Conservation (phyloP, 2,329 filamentous ascomycete genomes). For the Phyllosticta paracitricarpa region DNA sequence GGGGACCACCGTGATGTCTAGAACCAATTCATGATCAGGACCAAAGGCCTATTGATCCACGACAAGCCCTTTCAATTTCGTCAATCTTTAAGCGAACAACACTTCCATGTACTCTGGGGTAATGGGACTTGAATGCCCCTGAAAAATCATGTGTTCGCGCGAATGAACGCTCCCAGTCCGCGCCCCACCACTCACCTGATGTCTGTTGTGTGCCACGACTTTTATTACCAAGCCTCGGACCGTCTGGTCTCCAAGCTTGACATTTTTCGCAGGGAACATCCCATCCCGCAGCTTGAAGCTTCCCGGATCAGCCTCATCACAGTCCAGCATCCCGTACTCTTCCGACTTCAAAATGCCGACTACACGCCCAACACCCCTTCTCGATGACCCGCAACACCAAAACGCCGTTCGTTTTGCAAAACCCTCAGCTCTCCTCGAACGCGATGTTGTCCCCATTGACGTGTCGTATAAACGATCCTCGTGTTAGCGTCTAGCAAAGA, state of each 20-base stretch:
- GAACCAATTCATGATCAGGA: no score
- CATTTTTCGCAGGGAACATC: background rate
- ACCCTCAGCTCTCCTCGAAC: background rate
- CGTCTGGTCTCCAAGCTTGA: background rate
- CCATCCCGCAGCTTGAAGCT: background rate
- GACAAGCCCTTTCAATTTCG: no score
- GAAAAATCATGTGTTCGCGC: no score
- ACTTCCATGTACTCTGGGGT: no score
- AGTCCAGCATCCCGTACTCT: background rate
- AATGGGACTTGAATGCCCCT: no score
- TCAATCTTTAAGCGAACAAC: no score
- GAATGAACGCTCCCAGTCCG: no score
- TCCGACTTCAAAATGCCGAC: background rate
- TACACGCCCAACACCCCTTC: background rate
- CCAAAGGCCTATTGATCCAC: no score
- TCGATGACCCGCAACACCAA: background rate
- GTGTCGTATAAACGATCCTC: background rate
- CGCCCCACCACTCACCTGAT: no score
- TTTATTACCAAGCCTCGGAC: no score
- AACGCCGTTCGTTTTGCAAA: background rate
- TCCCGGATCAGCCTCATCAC: background rate
- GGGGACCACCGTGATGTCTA: no score
- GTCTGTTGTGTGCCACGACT: no score
- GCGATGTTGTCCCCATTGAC: background rate
- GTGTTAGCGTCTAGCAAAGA: background rate